These are phyloP conservation scores for Citrus inodora DNA, from an alignment of 345 rosid genomes.

Conservation along the genomic window DNA sequence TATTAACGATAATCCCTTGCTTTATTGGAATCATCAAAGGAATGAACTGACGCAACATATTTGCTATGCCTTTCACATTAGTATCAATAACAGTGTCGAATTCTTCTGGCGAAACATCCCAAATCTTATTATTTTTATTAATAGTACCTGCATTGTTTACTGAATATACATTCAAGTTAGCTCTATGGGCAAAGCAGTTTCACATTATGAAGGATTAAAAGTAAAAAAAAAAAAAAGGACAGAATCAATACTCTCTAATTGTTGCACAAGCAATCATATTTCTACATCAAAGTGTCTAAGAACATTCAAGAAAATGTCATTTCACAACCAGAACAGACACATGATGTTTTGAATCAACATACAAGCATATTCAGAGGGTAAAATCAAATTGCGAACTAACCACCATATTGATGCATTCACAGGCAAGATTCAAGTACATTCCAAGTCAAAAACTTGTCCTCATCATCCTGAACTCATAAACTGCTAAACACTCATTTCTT, in stretches of 20 bases:
- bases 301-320: background rate
- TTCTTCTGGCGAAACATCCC: constrained; percentile 93
- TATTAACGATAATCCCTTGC: constrained; percentile 81
- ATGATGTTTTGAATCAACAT: background rate
- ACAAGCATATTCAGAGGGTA: background rate
- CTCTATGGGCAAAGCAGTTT: background rate
- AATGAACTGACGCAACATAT: constrained; percentile 83
- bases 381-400: background rate
- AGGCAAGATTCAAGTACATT: background rate
- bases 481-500: background rate
- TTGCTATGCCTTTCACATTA: constrained; percentile 79
- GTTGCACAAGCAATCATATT: background rate
- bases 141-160: constrained; percentile 96
- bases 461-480: background rate
- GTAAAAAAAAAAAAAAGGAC: background rate
- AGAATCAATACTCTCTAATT: background rate
- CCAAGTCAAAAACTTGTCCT: background rate
- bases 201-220: background rate
- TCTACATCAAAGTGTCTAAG: background rate
- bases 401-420: background rate
- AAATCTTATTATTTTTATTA: constrained; percentile 80
- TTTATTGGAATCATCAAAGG: constrained; percentile 76
- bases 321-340: background rate
- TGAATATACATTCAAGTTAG: constrained; percentile 26
- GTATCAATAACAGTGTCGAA: constrained; percentile 89